Evolutionary conservation across 2,329 filamentous ascomycete genomes (phyloP).

Genomic region (Incumbomyces delicatus): DNA sequence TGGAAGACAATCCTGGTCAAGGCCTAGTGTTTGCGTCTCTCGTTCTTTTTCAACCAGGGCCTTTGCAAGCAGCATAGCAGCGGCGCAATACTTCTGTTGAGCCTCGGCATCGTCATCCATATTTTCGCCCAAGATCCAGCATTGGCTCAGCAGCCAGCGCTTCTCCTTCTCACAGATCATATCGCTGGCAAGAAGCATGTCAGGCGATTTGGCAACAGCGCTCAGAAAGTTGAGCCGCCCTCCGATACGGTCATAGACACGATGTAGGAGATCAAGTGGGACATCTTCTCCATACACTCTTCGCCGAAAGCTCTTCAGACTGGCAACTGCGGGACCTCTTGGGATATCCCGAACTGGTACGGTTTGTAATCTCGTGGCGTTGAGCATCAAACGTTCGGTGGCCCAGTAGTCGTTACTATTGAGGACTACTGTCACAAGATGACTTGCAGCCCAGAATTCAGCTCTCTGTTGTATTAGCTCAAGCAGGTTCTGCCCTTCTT

Average conservation of each 20-base stretch:
- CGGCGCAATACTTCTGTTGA: constrained; percentile 89
- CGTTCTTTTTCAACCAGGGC: constrained; percentile 65
- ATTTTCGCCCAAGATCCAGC: constrained; percentile 62
- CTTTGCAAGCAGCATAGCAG: constrained; percentile 85
- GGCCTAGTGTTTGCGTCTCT: too few species aligned
- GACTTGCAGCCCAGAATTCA: constrained; percentile 90
- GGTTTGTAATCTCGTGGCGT: constrained; percentile 89
- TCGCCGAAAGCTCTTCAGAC: constrained; percentile 67
- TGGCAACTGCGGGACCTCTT: constrained; percentile 64
- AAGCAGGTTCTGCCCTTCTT: constrained; percentile 80
- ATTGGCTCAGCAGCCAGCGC: constrained; percentile 70
- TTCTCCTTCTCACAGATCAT: constrained; percentile 61
- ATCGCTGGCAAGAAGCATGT: constrained; percentile 74
- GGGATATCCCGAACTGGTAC: constrained; percentile 75
- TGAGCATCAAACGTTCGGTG: constrained; percentile 84
- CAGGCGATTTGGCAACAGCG: constrained; percentile 68
- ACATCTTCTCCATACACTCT: constrained; percentile 61
- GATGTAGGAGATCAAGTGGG: constrained; percentile 48
- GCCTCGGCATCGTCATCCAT: constrained; percentile 98
- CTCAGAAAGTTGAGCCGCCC: constrained; percentile 82
- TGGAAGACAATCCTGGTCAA: constrained; percentile 57
- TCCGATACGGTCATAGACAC: constrained; percentile 78
- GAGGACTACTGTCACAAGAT: constrained; percentile 79
- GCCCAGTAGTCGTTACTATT: constrained; percentile 99
- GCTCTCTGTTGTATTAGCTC: constrained; percentile 92